phyloP scores from a whole-genome alignment of 441 rosid genomes.

The Breynia disticha region DNA sequence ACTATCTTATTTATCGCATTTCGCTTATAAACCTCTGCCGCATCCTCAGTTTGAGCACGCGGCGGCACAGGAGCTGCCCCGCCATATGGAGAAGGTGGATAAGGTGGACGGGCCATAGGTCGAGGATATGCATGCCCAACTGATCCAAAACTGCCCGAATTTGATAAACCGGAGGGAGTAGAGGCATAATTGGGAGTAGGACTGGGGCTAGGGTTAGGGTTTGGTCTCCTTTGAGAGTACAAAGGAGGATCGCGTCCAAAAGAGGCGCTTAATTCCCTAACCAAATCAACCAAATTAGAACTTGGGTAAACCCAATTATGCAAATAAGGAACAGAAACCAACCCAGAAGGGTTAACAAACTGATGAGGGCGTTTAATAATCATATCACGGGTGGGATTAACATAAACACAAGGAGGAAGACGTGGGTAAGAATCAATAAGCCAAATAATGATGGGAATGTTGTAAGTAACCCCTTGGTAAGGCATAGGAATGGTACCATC shows the following conservation, averaged over 20 bases:
- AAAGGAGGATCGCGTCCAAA: slow-evolving; percentile 86
- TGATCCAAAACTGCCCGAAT: slow-evolving; percentile 31
- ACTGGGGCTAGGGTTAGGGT: slow-evolving; percentile 23
- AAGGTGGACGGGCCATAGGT: slow-evolving; percentile 28
- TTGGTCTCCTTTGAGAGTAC: slow-evolving; percentile 70
- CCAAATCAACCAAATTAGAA: slow-evolving; percentile 81
- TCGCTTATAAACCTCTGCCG: slow-evolving; percentile 55
- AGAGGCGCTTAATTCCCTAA: slow-evolving; percentile 38
- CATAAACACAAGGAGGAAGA: slow-evolving; percentile 78
- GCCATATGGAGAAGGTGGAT: slow-evolving; percentile 58
- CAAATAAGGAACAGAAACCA: slow-evolving; percentile 65
- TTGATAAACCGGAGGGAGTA: slow-evolving; percentile 14
- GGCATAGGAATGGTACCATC: slow-evolving; percentile 89
- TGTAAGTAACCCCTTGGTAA: slow-evolving; percentile 74
- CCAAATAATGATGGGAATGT: slow-evolving; percentile 86
- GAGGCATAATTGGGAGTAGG: slow-evolving; percentile 11
- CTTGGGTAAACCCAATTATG: slow-evolving; percentile 86
- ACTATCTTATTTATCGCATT: slow-evolving; percentile 68
- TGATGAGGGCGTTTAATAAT: slow-evolving; percentile 80
- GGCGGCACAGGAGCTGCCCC: slow-evolving; percentile 17
- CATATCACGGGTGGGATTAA: slow-evolving; percentile 93
- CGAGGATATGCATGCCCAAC: slow-evolving; percentile 22
- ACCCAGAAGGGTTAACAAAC: slow-evolving; percentile 78
- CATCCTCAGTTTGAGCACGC: slow-evolving; percentile 59
- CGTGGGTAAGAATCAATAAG: slow-evolving; percentile 87